Base-by-base conservation (phyloP, 495 filamentous ascomycete species). In the Tuber borchii region DNA sequence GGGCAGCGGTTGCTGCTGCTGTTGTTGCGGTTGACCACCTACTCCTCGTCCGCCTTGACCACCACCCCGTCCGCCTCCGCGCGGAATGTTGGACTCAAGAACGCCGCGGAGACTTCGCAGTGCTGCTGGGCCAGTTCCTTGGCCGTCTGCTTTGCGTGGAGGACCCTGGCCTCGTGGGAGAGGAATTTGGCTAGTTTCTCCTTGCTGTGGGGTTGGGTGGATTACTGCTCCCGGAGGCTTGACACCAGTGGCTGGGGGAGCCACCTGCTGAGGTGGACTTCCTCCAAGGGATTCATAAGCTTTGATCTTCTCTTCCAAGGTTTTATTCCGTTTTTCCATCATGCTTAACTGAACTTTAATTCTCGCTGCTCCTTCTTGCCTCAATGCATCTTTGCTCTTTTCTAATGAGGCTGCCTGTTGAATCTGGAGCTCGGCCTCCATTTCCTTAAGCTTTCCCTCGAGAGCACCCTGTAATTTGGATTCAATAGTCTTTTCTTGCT, bases 341-440 rank as follows among this genome's bases (percentile, higher is more conserved):
- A 97, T 93, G 82, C 92, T 97, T 68, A 95, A 84, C 72, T 92
- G 86, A 76, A 95, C 90, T 81, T 88, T 89, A 26, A 89, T 83
- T 48, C 90, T 88, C 73, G 92, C 87, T 74, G 90, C 89, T 39
- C 89, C 87, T 68, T 94, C 84, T 76, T 89, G 85, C 75, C 88
- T 88, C 14, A 85, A 80, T 56, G 86, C 85, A 75, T 89, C 87
- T 69, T 86, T 83, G 48, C 90, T 87, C 65, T 87, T 88, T 79
- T 91, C 87, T 8, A 87, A 85, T 42, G 86, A 87, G 75, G 84
- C 86, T 48, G 82, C 76, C 26, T 85, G 75, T 44, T 83, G 82
- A 5, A 69, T 79, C 73, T 79, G 82, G 80, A 68, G 74, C 16
- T 86, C 86, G 42, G 86, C 86, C 79, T 85, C 87, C 69, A 83